These are phyloP conservation scores for Chionographis japonica DNA, from an alignment of 106 monocot genomes.

Conservation along the genomic window DNA sequence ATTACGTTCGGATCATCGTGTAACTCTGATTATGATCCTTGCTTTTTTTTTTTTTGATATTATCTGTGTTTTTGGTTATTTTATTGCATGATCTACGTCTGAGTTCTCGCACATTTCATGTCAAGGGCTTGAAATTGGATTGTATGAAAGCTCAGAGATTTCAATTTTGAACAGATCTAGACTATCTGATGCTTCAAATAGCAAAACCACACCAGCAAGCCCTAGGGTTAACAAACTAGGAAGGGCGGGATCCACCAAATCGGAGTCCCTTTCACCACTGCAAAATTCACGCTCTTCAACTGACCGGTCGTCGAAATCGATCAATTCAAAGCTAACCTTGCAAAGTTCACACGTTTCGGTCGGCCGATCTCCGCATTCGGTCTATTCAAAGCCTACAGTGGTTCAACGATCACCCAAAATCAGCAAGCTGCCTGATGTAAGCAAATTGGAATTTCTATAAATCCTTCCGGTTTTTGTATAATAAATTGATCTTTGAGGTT, in stretches of 20 bases:
- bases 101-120: too few relatives aligned
- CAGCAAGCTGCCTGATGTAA: slow-evolving; percentile 34
- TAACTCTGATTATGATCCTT: too few relatives aligned
- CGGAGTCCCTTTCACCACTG: slow-evolving; percentile 10
- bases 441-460: not conserved
- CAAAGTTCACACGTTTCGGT: slow-evolving; percentile 17
- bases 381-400: slow-evolving; percentile 2
- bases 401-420: slow-evolving; percentile 21
- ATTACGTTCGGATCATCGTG: too few relatives aligned
- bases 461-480: not conserved
- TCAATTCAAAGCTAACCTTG: not conserved
- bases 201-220: slow-evolving; percentile 16
- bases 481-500: not conserved
- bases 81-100: too few relatives aligned
- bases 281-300: slow-evolving; percentile 17
- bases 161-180: slow-evolving; percentile 11
- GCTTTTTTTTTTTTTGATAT: too few relatives aligned
- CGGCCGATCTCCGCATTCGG: slow-evolving; percentile 9
- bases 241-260: slow-evolving; percentile 15
- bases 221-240: slow-evolving; percentile 15
- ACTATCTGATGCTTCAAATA: slow-evolving; percentile 24
- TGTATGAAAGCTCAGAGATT: not conserved
- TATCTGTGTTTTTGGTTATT: too few relatives aligned
- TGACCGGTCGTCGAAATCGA: slow-evolving; percentile 9
- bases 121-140: too few relatives aligned